Conservation (phyloP, 441 rosid species). For the Viola pubescens region DNA sequence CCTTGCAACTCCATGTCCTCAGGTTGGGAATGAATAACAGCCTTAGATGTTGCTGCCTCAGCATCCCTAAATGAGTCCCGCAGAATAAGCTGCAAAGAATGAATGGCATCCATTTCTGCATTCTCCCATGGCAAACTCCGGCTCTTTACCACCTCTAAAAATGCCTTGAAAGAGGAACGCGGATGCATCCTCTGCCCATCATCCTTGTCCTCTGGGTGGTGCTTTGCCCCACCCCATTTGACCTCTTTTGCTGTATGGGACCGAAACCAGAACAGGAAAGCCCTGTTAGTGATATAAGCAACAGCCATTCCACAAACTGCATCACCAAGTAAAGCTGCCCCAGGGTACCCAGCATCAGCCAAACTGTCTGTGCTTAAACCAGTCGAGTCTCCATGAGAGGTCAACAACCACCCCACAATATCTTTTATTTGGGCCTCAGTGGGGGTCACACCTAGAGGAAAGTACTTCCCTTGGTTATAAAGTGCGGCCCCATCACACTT, state of each 20-base stretch:
- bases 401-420: slow-evolving; percentile 78
- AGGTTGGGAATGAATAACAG: slow-evolving; percentile 36
- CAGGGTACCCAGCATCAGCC: slow-evolving; percentile 84
- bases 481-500: slow-evolving; percentile 92
- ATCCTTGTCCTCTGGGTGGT: slow-evolving; percentile 91
- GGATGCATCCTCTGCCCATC: slow-evolving; percentile 94
- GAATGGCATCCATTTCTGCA: slow-evolving; percentile 97
- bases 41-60: slow-evolving; percentile 63
- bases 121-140: slow-evolving; percentile 87
- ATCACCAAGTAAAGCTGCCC: slow-evolving; percentile 78
- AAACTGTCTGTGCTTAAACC: slow-evolving; percentile 92
- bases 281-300: slow-evolving; percentile 71
- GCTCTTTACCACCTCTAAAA: slow-evolving; percentile 91
- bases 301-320: slow-evolving; percentile 98
- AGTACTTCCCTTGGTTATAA: slow-evolving; percentile 64
- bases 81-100: slow-evolving; percentile 84
- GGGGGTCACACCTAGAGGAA: slow-evolving; percentile 75
- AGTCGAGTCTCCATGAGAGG: slow-evolving; percentile 74
- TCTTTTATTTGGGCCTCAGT: slow-evolving; percentile 70
- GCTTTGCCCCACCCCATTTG: slow-evolving; percentile 99
- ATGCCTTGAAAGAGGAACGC: slow-evolving; percentile 88
- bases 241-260: slow-evolving; percentile 87
- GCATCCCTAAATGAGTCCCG: slow-evolving; percentile 76
- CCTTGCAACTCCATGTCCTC: slow-evolving; percentile 62
- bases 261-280: slow-evolving; percentile 90